Conservation (phyloP, 129 eudicot genomes). For the Dittrichia graveolens region DNA sequence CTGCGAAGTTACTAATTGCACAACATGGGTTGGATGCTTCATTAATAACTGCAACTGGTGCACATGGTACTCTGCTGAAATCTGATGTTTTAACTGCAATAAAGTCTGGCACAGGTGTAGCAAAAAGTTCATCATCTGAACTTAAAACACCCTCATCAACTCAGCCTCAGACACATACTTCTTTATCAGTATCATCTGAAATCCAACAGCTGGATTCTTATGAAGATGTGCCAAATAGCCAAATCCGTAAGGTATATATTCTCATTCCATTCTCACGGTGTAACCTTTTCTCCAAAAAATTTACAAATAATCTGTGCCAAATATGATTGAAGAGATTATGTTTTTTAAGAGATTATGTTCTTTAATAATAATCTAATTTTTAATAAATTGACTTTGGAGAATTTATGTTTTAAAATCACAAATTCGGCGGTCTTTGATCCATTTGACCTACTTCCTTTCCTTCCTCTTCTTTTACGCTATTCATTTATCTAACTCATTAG, state of each 20-base stretch:
- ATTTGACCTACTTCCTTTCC: background rate
- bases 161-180: slow-evolving; percentile 43
- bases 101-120: slow-evolving; percentile 73
- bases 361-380: background rate
- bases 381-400: background rate
- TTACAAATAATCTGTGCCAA: background rate
- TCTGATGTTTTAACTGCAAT: slow-evolving; percentile 88
- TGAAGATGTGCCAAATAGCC: slow-evolving; percentile 81
- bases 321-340: background rate
- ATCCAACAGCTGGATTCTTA: slow-evolving; percentile 53
- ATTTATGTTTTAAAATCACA: background rate
- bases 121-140: slow-evolving; percentile 47
- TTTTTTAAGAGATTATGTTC: background rate
- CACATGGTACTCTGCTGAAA: slow-evolving; percentile 89
- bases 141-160: slow-evolving; percentile 42
- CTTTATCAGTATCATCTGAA: slow-evolving; percentile 47
- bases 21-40: slow-evolving; percentile 85
- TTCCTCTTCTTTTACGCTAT: background rate
- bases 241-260: slow-evolving; percentile 84
- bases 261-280: background rate
- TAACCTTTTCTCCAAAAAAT: background rate
- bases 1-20: slow-evolving; percentile 78
- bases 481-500: background rate
- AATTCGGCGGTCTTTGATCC: background rate
- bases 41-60: slow-evolving; percentile 74